phyloP scores from a whole-genome alignment of 176 grass and related monocot species.

The Neostapfia colusana region DNA sequence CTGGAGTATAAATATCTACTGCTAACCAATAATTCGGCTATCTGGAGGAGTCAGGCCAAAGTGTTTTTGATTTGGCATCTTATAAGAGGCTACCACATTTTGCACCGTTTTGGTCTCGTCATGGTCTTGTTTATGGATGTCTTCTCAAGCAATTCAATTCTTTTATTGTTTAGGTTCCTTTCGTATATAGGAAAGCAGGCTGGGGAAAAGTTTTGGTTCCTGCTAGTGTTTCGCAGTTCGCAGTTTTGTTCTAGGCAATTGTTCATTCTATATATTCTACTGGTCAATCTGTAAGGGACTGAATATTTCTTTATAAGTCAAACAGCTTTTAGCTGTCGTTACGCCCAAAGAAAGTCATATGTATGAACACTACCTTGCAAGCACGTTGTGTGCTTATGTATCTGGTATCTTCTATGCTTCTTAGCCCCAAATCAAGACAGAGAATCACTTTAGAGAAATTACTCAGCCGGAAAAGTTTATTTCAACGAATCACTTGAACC shows the following conservation, averaged over 20 bases:
- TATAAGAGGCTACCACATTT: constrained; percentile 31
- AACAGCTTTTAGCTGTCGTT: background rate
- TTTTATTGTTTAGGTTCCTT: constrained; percentile 42
- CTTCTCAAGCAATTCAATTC: constrained; percentile 38
- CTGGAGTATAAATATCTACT: constrained; percentile 55
- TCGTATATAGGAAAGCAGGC: constrained; percentile 28
- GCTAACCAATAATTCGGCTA: constrained; percentile 61
- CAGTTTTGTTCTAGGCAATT: constrained; percentile 16
- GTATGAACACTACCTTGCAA: background rate
- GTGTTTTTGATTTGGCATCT: constrained; percentile 59
- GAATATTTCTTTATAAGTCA: background rate
- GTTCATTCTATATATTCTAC: background rate
- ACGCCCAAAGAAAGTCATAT: background rate
- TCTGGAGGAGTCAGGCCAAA: constrained; percentile 47
- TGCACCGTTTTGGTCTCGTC: background rate
- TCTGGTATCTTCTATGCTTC: background rate
- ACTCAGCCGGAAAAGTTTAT: too few relatives aligned
- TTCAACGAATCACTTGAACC: too few relatives aligned
- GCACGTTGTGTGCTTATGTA: background rate
- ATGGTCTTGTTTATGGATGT: constrained; percentile 24
- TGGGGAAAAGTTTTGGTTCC: constrained; percentile 6
- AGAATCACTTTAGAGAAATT: too few relatives aligned
- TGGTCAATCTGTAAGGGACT: constrained; percentile 20
- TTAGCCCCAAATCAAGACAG: too few relatives aligned
- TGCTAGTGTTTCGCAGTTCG: background rate